Evolutionary conservation across 2,329 filamentous ascomycete species (phyloP).

Genomic region (Clarireedia sp.): DNA sequence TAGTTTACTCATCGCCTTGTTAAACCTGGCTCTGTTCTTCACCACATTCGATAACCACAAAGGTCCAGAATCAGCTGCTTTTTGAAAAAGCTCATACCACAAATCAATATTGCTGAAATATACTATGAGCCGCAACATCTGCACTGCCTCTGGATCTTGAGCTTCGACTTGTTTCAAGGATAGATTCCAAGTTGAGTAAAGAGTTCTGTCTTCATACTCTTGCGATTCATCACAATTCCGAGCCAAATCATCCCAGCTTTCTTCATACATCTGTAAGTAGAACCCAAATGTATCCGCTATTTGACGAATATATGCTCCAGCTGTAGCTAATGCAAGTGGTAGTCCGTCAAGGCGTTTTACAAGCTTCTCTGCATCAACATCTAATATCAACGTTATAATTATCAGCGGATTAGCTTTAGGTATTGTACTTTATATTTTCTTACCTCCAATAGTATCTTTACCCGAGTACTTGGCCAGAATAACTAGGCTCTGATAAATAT

Average conservation of each 20-base stretch:
- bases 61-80: not conserved
- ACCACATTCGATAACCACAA: not conserved
- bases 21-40: not conserved
- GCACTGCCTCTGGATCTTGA: not conserved
- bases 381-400: not conserved
- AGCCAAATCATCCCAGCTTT: not conserved
- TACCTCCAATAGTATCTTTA: not conserved
- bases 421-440: not conserved
- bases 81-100: not conserved
- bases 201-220: not conserved
- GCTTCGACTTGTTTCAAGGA: not conserved
- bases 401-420: not conserved
- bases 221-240: not conserved
- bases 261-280: not conserved
- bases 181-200: not conserved
- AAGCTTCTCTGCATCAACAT: not conserved
- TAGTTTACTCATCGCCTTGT: not conserved
- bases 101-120: not conserved
- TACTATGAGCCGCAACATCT: not conserved
- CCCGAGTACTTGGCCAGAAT: not conserved
- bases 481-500: not conserved
- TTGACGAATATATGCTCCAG: not conserved
- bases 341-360: not conserved
- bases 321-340: not conserved
- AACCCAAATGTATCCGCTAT: not conserved